A percentile compares a stretch with the other conserved stretches of the same genome.
phyloP scores from a whole-genome alignment of 306 rosid genomes.

The Betula pendula region DNA sequence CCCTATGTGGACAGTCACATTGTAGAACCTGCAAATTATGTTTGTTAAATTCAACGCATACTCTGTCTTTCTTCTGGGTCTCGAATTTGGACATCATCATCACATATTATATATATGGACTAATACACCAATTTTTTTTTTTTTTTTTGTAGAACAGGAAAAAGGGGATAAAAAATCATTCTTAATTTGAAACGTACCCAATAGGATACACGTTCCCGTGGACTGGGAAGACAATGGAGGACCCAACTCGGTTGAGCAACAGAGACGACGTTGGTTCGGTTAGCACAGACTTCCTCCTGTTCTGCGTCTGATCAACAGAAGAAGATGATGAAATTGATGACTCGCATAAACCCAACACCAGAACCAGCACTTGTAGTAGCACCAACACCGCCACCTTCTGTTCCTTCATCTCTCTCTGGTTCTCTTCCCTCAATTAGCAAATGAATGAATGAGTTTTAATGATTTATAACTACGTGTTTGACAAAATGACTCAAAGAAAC shows the following conservation, averaged over 20 bases:
- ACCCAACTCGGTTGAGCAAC: slow-evolving; percentile 43
- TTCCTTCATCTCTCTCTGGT: slow-evolving; percentile 12
- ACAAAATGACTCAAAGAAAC: slow-evolving; percentile 34
- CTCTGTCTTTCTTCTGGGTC: neutral
- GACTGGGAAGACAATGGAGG: slow-evolving; percentile 69
- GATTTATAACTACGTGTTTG: slow-evolving; percentile 21
- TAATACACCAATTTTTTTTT: too few species aligned
- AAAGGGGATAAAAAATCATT: neutral
- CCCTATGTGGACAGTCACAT: slow-evolving; percentile 79
- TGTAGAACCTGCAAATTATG: slow-evolving; percentile 63
- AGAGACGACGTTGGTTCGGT: slow-evolving; percentile 41
- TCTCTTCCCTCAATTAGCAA: neutral
- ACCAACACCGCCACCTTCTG: slow-evolving; percentile 30
- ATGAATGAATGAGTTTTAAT: neutral
- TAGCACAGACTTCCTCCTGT: slow-evolving; percentile 40
- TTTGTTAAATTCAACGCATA: neutral
- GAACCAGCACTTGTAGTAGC: slow-evolving; percentile 32
- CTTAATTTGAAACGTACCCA: slow-evolving; percentile 50
- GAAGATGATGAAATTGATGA: slow-evolving; percentile 54
- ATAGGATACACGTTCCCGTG: slow-evolving; percentile 83
- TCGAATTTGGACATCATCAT: neutral
- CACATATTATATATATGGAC: neutral
- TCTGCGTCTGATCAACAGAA: slow-evolving; percentile 43
- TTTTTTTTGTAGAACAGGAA: too few species aligned
- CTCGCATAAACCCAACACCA: slow-evolving; percentile 31